A percentile compares a stretch with the other conserved stretches of the same genome.
Conservation (phyloP, 2,329 filamentous ascomycete species). For the Aspergillus phoenicis region DNA sequence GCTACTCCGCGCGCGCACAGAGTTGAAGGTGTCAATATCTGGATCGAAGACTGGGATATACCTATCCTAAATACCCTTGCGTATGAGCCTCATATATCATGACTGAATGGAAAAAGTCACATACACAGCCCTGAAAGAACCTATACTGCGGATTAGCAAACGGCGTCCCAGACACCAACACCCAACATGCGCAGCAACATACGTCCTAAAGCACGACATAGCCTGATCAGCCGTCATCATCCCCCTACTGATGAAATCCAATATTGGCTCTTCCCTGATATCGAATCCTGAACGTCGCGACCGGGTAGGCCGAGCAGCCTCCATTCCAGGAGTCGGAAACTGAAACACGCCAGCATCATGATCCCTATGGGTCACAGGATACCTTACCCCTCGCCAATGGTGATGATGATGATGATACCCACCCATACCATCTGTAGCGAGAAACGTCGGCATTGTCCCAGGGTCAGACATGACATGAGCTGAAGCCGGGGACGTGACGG, state of each 20-base stretch:
- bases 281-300: constrained; percentile 38
- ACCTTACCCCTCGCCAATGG: neutral
- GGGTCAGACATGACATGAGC: constrained; percentile 3
- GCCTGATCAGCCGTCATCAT: constrained; percentile 39
- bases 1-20: constrained; percentile 50
- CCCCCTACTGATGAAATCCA: constrained; percentile 39
- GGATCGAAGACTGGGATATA: constrained; percentile 55
- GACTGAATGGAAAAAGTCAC: constrained; percentile 5
- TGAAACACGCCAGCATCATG: neutral
- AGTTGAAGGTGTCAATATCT: constrained; percentile 49
- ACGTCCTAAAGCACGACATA: constrained; percentile 37
- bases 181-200: neutral
- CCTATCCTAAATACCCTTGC: constrained; percentile 41
- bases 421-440: neutral
- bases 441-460: constrained; percentile 2
- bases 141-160: constrained; percentile 18
- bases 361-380: neutral
- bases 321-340: neutral
- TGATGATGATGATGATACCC: neutral
- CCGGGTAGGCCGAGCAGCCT: constrained; percentile 22
- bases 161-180: neutral
- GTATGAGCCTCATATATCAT: neutral
- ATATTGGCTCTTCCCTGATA: constrained; percentile 35
- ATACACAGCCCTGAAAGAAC: constrained; percentile 43
- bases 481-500: neutral